These are phyloP conservation scores for Termitomyces sp. DNA, from an alignment of 1,284 basidiomycete species.

Conservation along the genomic window DNA sequence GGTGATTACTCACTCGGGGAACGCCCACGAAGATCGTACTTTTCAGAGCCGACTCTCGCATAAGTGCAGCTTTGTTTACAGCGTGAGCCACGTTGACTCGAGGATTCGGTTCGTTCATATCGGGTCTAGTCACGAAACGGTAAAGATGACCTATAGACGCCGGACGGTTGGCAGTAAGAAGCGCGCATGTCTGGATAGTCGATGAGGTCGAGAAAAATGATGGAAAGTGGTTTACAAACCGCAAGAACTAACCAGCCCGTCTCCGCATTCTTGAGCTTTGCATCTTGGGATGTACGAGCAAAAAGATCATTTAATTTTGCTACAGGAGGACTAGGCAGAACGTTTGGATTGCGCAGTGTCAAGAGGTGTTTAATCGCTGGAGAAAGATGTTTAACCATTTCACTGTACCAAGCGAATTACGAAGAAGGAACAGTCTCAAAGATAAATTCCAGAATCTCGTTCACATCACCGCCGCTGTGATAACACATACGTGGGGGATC, in stretches of 20 bases:
- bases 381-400: constrained; percentile 39
- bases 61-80: constrained; percentile 72
- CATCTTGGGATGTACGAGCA: constrained; percentile 54
- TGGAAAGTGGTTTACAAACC: constrained; percentile 30
- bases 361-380: constrained; percentile 67
- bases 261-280: constrained; percentile 58
- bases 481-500: background rate
- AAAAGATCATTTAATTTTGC: constrained; percentile 54
- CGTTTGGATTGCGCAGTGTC: constrained; percentile 60
- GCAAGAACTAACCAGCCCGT: constrained; percentile 82
- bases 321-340: constrained; percentile 54
- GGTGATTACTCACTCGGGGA: constrained; percentile 60
- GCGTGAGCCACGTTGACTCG: constrained; percentile 43
- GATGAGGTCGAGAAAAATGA: constrained; percentile 4
- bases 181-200: constrained; percentile 64
- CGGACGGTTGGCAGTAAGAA: constrained; percentile 83
- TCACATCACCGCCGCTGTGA: background rate
- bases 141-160: constrained; percentile 75
- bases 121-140: constrained; percentile 60
- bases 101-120: constrained; percentile 38
- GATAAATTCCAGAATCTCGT: too few relatives aligned
- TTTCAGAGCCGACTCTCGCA: constrained; percentile 93
- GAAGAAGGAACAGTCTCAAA: background rate
- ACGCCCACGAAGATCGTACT: constrained; percentile 92
- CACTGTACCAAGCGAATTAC: background rate